phyloP scores from a whole-genome alignment of 257 asterid species.

The Primulina huaijiensis region DNA sequence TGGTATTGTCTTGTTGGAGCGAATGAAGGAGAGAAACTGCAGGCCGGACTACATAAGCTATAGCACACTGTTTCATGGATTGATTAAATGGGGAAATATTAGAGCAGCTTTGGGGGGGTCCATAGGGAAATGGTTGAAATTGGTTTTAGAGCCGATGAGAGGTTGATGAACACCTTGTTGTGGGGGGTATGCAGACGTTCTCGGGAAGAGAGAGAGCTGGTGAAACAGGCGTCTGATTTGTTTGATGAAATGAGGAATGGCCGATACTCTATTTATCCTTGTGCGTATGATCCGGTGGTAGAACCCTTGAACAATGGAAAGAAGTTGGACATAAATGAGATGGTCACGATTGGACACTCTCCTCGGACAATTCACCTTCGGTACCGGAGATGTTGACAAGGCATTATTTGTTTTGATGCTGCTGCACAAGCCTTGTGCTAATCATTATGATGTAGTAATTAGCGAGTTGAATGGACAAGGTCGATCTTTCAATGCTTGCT shows the following conservation, averaged over 20 bases:
- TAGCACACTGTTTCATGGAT: constrained; percentile 64
- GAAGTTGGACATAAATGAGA: constrained; percentile 35
- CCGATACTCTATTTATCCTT: constrained; percentile 28
- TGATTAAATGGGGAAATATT: constrained; percentile 68
- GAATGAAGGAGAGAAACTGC: constrained; percentile 52
- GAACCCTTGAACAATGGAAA: constrained; percentile 56
- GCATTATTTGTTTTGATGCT: constrained; percentile 35
- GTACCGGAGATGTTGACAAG: constrained; percentile 40
- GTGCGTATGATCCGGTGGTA: constrained; percentile 46
- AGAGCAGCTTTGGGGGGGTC: constrained; percentile 36
- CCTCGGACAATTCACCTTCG: constrained; percentile 57
- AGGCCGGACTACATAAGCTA: constrained; percentile 62
- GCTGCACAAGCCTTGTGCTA: constrained; percentile 34
- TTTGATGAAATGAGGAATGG: constrained; percentile 44
- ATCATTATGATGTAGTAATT: constrained; percentile 44
- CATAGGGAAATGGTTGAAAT: constrained; percentile 46
- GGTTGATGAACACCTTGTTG: constrained; percentile 71
- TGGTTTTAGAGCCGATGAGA: constrained; percentile 52
- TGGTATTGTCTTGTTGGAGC: constrained; percentile 50
- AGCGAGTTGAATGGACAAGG: constrained; percentile 43
- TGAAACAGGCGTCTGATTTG: constrained; percentile 39
- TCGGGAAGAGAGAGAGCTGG: constrained; percentile 37
- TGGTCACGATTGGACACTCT: constrained; percentile 45
- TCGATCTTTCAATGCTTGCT: constrained; percentile 36
- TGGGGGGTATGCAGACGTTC: constrained; percentile 64